Conservation (phyloP, 805 yeast genomes). For the Kluyveromyces wickerhamii region DNA sequence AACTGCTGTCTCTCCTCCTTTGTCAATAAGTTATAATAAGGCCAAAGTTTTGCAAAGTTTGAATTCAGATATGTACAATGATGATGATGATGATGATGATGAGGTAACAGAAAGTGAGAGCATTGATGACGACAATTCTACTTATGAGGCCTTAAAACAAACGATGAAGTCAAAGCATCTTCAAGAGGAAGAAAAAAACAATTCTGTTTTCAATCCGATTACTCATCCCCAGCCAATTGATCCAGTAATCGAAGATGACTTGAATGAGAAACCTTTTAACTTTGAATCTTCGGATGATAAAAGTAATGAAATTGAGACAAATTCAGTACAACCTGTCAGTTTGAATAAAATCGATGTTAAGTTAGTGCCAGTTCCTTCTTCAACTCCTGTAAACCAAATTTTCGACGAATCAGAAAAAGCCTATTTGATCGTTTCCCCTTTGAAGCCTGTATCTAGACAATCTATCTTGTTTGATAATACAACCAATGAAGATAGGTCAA, state of each 20-base stretch:
- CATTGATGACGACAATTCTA: constrained; percentile 15
- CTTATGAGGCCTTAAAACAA: constrained; percentile 18
- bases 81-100: constrained; percentile 1
- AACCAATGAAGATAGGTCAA: neutral
- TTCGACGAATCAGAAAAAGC: neutral
- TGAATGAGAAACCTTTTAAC: constrained; percentile 3
- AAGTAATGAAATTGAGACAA: neutral
- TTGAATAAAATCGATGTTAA: neutral
- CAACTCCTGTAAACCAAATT: neutral
- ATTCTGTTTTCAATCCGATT: neutral
- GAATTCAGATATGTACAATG: constrained; percentile 1
- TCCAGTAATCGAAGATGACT: neutral
- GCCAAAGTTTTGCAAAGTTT: neutral
- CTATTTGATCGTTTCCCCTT: neutral
- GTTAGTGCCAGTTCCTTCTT: neutral
- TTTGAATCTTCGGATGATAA: constrained; percentile 2
- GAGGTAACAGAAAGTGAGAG: neutral
- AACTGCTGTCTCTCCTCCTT: too few species aligned
- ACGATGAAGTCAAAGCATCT: constrained; percentile 7
- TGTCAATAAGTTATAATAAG: too few species aligned
- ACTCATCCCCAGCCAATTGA: constrained; percentile 1
- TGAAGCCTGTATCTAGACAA: neutral
- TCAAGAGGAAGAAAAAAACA: constrained; percentile 5
- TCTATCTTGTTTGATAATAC: neutral
- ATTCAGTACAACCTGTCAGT: neutral